A percentile compares a stretch with the other conserved stretches of the same genome.
These are phyloP conservation scores for Crithidia sp. DNA, from an alignment of 208 protist species.

Conservation along the genomic window DNA sequence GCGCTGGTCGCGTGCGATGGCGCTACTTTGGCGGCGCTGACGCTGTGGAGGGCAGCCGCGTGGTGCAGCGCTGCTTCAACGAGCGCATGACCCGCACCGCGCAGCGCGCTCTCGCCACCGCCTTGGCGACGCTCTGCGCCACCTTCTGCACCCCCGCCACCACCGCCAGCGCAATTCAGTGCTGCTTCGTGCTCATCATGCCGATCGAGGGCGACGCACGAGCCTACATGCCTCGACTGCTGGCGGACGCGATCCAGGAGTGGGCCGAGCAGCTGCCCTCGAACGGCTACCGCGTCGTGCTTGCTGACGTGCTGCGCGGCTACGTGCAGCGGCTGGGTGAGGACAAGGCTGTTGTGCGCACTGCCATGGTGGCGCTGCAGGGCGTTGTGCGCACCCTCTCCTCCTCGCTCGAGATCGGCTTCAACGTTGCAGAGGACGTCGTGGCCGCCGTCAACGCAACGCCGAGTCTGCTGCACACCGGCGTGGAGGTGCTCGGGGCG, in stretches of 20 bases:
- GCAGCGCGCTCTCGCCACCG: conserved; percentile 49
- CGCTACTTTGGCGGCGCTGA: conserved; percentile 51
- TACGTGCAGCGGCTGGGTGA: conserved; percentile 48
- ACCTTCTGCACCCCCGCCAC: conserved; percentile 36
- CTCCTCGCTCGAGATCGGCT: conserved; percentile 51
- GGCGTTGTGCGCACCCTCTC: conserved; percentile 52
- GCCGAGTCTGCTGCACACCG: conserved; percentile 40
- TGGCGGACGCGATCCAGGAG: conserved; percentile 48
- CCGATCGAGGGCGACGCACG: conserved; percentile 47
- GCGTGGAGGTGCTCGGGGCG: conserved; percentile 42
- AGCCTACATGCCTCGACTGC: conserved; percentile 63
- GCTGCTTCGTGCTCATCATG: conserved; percentile 64
- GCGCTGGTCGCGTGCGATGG: conserved; percentile 33
- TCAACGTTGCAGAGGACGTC: conserved; percentile 50
- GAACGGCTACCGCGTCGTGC: conserved; percentile 51
- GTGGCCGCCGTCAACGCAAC: conserved; percentile 37
- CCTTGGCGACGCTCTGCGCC: conserved; percentile 53
- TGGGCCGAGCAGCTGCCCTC: conserved; percentile 61
- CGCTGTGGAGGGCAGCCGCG: conserved; percentile 46
- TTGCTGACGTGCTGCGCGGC: conserved; percentile 49
- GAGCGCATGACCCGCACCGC: conserved; percentile 45
- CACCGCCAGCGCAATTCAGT: conserved; percentile 53
- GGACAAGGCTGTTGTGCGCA: conserved; percentile 51
- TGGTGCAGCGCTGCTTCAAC: conserved; percentile 51
- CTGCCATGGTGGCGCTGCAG: conserved; percentile 53